Evolutionary conservation across 306 rosid genomes (phyloP), one percentile per base, ranked within the genome.

Genomic region (Senna tora): DNA sequence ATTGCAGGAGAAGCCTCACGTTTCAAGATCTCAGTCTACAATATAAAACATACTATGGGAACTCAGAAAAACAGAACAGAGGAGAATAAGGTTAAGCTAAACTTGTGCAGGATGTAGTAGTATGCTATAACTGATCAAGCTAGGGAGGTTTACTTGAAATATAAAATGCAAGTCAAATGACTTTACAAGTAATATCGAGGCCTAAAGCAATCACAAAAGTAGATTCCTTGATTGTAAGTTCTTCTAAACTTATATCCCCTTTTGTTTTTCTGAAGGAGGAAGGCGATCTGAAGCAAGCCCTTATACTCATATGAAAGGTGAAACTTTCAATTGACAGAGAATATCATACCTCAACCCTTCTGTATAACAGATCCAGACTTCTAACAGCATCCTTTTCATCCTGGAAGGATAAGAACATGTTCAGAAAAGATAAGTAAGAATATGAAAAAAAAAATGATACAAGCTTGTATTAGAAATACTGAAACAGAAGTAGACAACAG

Each of bases 301-400:
- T 33, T 33, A 2, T 6, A 33, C 38, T 33, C 6, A 33, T 2
- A 36, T 36, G 39, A 36, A 4, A 36, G 8, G 39, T 36, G 39
- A 7, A 36, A 36, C 39, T 36, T 6, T 19, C n/a, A 58, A 58
- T 32, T 58, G 54, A 15, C 67, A 38, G 21, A 75, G 47, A 20
- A 75, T 45, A 30, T 65, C 73, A 42, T 81, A 94, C 98, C 96
- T 94, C 97, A 19, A 91, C 91, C 86, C 97, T 89, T 85, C 98
- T 85, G 80, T 89, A 94, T 49, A 91, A 76, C 81, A 94, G 75
- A 86, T 91, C 95, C 76, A 94, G 87, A 76, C 97, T 83, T 86
- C 97, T 84, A 80, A 94, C 65, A 57, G 88, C 97, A 80, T 94
- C 97, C 86, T 91, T 94, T 79, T 91, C 98, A 7, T 94, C 96